Conservation (phyloP, 768 basidiomycete species). For the Termitomyces titanicus region DNA sequence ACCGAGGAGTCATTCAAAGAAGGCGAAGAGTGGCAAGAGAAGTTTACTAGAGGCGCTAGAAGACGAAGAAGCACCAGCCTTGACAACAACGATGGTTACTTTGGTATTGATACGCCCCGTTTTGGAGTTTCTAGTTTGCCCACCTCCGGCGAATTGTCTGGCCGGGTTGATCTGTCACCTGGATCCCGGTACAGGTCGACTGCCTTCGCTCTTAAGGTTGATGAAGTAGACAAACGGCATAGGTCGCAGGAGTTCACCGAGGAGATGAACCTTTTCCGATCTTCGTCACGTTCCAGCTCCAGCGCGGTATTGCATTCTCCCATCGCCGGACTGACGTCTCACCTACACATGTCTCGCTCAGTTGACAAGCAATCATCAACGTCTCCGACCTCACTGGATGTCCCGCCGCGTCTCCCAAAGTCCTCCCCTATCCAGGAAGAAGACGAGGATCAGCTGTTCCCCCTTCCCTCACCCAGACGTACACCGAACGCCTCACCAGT, state of each 20-base stretch:
- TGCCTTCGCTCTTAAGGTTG: constrained; percentile 46
- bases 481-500: constrained; percentile 41
- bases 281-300: constrained; percentile 11
- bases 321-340: constrained; percentile 9
- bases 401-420: constrained; percentile 16
- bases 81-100: constrained; percentile 24
- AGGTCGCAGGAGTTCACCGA: constrained; percentile 36
- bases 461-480: constrained; percentile 56
- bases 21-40: constrained; percentile 60
- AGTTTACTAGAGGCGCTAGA: constrained; percentile 59
- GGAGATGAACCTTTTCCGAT: constrained; percentile 14
- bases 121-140: background rate
- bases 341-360: background rate
- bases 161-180: constrained; percentile 11
- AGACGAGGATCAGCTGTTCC: constrained; percentile 54
- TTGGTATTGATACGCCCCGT: constrained; percentile 7
- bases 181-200: constrained; percentile 14
- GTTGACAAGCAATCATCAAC: constrained; percentile 3
- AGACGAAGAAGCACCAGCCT: constrained; percentile 50
- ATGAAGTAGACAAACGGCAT: constrained; percentile 61
- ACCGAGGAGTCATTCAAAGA: constrained; percentile 54
- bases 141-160: constrained; percentile 22
- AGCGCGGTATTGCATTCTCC: constrained; percentile 13
- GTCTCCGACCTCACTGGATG: constrained; percentile 10
- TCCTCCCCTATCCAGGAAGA: constrained; percentile 48